Conservation (phyloP, 2,329 filamentous ascomycete species). For the Ilyonectria sp. region DNA sequence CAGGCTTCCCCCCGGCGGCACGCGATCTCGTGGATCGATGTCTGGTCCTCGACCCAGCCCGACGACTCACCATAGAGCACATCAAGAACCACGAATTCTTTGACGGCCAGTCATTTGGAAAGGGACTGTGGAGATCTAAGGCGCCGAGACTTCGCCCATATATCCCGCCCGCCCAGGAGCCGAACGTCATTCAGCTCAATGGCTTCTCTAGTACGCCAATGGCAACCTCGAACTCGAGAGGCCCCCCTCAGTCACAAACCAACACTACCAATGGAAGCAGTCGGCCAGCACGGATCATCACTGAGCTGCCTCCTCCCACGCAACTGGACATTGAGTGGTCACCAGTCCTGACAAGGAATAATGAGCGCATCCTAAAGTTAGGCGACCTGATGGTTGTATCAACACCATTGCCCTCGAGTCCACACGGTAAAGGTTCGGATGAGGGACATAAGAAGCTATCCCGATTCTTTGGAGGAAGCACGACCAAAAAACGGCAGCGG, state of each 20-base stretch:
- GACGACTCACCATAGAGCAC: slow-evolving; percentile 91
- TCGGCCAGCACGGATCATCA: slow-evolving; percentile 86
- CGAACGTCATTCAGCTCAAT: slow-evolving; percentile 81
- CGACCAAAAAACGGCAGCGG: slow-evolving; percentile 92
- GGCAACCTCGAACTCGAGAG: slow-evolving; percentile 49
- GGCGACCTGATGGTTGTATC: slow-evolving; percentile 91
- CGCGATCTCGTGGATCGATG: slow-evolving; percentile 92
- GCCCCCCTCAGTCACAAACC: slow-evolving; percentile 55
- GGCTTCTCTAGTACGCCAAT: slow-evolving; percentile 59
- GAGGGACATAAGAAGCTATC: slow-evolving; percentile 90
- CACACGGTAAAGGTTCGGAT: slow-evolving; percentile 78
- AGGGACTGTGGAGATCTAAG: slow-evolving; percentile 88
- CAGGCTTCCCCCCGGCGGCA: slow-evolving; percentile 88
- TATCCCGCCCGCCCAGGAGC: slow-evolving; percentile 81
- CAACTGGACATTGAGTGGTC: slow-evolving; percentile 99
- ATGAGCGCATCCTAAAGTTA: slow-evolving; percentile 94
- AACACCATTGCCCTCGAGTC: slow-evolving; percentile 81
- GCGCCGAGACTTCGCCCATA: slow-evolving; percentile 90
- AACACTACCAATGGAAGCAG: slow-evolving; percentile 61
- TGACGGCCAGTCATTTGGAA: slow-evolving; percentile 87
- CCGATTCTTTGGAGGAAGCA: slow-evolving; percentile 92
- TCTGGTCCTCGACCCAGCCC: slow-evolving; percentile 88
- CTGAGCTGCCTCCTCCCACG: slow-evolving; percentile 94
- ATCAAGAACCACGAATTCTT: slow-evolving; percentile 98
- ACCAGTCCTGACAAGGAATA: slow-evolving; percentile 89